These are phyloP conservation scores for Primulina tabacum DNA, from an alignment of 257 asterid genomes.

Conservation along the genomic window DNA sequence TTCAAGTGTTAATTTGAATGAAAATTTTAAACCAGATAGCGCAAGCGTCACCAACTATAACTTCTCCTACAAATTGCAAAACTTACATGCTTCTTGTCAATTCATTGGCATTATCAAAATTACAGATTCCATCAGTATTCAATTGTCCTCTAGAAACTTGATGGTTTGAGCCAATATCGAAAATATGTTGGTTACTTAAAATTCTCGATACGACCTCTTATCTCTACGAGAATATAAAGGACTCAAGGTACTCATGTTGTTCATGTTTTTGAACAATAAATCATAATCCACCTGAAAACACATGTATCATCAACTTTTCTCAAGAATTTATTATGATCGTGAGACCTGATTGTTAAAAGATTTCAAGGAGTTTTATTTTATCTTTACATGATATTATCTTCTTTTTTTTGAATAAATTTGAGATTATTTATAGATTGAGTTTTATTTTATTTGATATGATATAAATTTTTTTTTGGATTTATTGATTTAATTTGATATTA, in stretches of 20 bases:
- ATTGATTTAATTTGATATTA: too few species aligned
- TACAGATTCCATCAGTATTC: not conserved
- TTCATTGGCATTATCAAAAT: slow-evolving; percentile 1
- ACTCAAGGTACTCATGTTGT: not conserved
- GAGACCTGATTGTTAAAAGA: too few species aligned
- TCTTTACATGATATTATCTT: too few species aligned
- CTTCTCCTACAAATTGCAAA: not conserved
- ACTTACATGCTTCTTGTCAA: slow-evolving; percentile 12
- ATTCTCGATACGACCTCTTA: slow-evolving; percentile 4
- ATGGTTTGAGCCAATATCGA: slow-evolving; percentile 3
- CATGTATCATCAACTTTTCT: not conserved
- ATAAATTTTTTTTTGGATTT: too few species aligned
- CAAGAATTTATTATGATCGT: too few species aligned
- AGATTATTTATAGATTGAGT: too few species aligned
- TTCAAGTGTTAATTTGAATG: not conserved
- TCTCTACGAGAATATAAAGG: not conserved
- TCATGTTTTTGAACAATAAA: not conserved
- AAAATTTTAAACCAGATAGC: not conserved
- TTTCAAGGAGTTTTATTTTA: too few species aligned
- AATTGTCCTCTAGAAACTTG: slow-evolving; percentile 20
- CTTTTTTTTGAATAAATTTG: too few species aligned
- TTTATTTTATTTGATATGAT: too few species aligned
- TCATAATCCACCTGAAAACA: not conserved
- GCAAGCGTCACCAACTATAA: slow-evolving; percentile 16
- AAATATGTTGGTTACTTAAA: slow-evolving; percentile 3